Percentiles rank a stretch among this genome's conserved stretches.
phyloP scores from a whole-genome alignment of 2,329 filamentous ascomycete species.

The Phialemoniopsis sp. region DNA sequence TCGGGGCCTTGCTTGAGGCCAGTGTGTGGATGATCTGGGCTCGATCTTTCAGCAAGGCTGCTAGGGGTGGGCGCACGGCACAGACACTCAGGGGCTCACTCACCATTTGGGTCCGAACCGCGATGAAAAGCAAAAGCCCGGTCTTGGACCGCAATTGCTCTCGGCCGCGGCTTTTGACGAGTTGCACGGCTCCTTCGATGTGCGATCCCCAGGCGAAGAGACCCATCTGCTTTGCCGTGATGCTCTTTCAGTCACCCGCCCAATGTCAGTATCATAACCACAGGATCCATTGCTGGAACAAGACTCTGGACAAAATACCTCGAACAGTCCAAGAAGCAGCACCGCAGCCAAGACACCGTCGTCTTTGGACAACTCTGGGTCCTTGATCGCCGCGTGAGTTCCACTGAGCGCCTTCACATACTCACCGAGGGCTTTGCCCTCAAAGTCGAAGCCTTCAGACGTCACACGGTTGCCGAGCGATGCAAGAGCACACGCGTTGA shows the following conservation, averaged over 20 bases:
- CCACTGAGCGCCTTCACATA: constrained; percentile 51
- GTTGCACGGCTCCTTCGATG: constrained; percentile 58
- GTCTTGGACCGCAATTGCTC: constrained; percentile 49
- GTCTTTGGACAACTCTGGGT: constrained; percentile 42
- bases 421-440: constrained; percentile 39
- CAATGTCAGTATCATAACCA: no score
- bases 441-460: constrained; percentile 23
- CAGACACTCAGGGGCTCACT: constrained; percentile 7
- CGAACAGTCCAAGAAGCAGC: constrained; percentile 56
- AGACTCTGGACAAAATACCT: constrained; percentile 30
- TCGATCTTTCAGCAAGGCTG: background rate
- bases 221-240: constrained; percentile 49
- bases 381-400: constrained; percentile 48
- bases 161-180: constrained; percentile 53
- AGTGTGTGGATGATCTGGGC: constrained; percentile 53
- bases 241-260: constrained; percentile 36
- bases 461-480: constrained; percentile 48
- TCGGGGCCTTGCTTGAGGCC: constrained; percentile 45
- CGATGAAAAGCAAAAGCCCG: constrained; percentile 52
- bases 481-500: constrained; percentile 56
- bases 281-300: no score
- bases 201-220: constrained; percentile 60
- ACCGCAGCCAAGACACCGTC: constrained; percentile 58
- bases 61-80: background rate
- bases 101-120: constrained; percentile 59